These are phyloP conservation scores for Didymella segeticola DNA, from an alignment of 2,329 filamentous ascomycete species.

Conservation along the genomic window DNA sequence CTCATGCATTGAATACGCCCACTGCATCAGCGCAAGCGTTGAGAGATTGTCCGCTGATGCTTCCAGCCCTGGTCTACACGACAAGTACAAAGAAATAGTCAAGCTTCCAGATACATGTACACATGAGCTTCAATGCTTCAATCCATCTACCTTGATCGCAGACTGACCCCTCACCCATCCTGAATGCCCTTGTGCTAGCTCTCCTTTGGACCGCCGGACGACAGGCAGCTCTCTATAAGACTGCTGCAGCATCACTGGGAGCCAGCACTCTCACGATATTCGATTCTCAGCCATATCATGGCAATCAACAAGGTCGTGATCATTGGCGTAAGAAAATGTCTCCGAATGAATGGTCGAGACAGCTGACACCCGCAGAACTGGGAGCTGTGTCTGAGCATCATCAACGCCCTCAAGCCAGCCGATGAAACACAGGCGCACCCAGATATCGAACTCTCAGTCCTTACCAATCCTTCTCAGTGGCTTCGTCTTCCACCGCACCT, in stretches of 20 bases:
- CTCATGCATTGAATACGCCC: no score
- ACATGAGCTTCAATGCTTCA: no score
- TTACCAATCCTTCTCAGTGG: conserved; percentile 36
- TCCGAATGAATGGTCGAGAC: neutral
- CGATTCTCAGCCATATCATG: conserved; percentile 16
- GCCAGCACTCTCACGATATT: neutral
- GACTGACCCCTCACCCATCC: conserved; percentile 6
- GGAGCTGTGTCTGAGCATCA: conserved; percentile 32
- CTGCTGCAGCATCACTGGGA: neutral
- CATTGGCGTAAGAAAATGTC: conserved; percentile 29
- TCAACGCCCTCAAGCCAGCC: conserved; percentile 28
- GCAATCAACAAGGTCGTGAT: conserved; percentile 33
- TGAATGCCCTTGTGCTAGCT: conserved; percentile 17
- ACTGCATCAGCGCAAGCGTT: no score
- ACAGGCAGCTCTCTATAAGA: conserved; percentile 1
- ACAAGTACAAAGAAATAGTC: no score
- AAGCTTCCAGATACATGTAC: no score
- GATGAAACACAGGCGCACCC: neutral
- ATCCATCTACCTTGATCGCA: neutral
- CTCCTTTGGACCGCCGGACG: conserved; percentile 33
- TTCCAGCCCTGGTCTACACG: neutral
- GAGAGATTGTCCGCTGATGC: no score
- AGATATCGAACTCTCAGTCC: conserved; percentile 27
- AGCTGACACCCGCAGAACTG: conserved; percentile 32
- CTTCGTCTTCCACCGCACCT: conserved; percentile 26